phyloP scores from a whole-genome alignment of 306 rosid genomes.

The Lotus japonicus region DNA sequence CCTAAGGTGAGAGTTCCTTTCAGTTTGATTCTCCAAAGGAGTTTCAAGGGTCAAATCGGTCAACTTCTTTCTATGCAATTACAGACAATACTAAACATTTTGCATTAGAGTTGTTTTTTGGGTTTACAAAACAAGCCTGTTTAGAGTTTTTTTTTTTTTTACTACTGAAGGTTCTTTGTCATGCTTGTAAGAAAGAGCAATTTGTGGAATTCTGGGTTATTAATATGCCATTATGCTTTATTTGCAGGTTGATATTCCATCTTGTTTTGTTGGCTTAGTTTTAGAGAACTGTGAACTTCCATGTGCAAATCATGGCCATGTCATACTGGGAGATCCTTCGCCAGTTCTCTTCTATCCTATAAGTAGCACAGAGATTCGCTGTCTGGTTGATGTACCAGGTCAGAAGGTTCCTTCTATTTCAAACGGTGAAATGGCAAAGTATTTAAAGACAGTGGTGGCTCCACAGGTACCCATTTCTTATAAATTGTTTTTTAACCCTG shows the following conservation, averaged over 20 bases:
- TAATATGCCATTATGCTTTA: conserved; percentile 12
- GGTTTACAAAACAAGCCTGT: neutral
- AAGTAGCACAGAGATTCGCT: conserved; percentile 90
- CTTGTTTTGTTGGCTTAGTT: conserved; percentile 85
- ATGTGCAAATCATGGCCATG: conserved; percentile 88
- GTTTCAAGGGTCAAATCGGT: neutral
- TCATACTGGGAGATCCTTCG: conserved; percentile 89
- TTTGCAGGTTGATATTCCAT: conserved; percentile 85
- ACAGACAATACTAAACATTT: neutral
- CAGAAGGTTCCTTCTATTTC: conserved; percentile 95
- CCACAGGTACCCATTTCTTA: conserved; percentile 61
- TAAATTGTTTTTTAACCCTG: neutral
- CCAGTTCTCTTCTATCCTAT: conserved; percentile 91
- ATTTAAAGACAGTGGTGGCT: conserved; percentile 79
- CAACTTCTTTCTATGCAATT: neutral
- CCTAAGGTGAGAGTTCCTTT: conserved; percentile 59
- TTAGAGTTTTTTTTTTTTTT: neutral
- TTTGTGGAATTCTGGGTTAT: conserved; percentile 1
- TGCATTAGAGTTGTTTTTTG: neutral
- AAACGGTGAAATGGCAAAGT: conserved; percentile 87
- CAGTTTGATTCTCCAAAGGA: neutral
- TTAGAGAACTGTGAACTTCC: conserved; percentile 91
- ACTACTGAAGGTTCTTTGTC: neutral
- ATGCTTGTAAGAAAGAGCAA: neutral
- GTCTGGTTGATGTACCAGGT: conserved; percentile 95